phyloP scores from a whole-genome alignment of 257 asterid species.

The Leonotis leonurus region DNA sequence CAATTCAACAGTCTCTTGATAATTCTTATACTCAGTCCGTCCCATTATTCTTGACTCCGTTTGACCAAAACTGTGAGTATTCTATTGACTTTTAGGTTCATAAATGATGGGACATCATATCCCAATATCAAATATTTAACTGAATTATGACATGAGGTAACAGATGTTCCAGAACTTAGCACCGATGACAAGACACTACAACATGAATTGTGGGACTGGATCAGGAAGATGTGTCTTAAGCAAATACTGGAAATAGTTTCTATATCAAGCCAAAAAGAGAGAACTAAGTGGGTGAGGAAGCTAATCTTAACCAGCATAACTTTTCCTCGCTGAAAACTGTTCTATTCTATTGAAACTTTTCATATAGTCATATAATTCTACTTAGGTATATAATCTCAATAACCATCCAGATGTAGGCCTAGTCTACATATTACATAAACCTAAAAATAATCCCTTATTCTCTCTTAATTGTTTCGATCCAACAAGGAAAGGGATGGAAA shows the following conservation, averaged over 20 bases:
- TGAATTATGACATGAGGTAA: neutral
- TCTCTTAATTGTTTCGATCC: neutral
- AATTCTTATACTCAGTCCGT: neutral
- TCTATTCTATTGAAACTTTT: neutral
- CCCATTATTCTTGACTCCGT: no score
- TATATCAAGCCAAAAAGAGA: neutral
- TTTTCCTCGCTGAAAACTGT: neutral
- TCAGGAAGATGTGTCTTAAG: neutral
- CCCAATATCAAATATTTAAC: no score
- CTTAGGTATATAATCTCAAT: neutral
- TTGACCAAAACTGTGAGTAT: no score
- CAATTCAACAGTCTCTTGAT: neutral
- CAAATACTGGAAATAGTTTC: slow-evolving; percentile 4
- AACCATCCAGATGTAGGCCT: neutral
- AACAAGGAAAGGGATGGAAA: slow-evolving; percentile 3
- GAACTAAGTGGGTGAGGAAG: neutral
- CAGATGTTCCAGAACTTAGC: neutral
- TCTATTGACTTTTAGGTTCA: no score
- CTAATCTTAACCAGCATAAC: neutral
- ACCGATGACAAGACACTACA: neutral
- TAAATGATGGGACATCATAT: no score
- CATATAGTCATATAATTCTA: neutral
- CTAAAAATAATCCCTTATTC: neutral
- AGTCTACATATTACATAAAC: neutral
- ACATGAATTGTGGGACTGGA: neutral